A percentile compares a stretch with the other conserved stretches of the same genome.
Conservation (phyloP, 768 basidiomycete species). For the Panaeolus cyanescens region DNA sequence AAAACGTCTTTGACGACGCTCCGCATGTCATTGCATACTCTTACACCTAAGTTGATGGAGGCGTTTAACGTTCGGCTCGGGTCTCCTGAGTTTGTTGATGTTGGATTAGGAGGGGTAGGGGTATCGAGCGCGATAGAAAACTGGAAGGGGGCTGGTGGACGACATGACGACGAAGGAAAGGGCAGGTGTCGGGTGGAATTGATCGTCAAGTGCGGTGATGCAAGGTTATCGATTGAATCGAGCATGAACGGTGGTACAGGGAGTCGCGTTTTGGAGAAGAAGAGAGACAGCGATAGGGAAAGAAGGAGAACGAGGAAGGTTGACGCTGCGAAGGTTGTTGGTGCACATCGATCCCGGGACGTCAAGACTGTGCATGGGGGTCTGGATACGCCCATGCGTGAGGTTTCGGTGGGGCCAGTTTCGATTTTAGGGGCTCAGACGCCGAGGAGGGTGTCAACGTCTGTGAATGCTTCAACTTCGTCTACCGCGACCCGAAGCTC, state of each 20-base stretch:
- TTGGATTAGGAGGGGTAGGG: background rate
- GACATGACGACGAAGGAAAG: conserved; percentile 8
- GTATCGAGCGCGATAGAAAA: conserved; percentile 45
- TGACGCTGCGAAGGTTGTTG: background rate
- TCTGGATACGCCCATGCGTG: background rate
- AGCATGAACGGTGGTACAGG: no score
- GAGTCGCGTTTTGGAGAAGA: background rate
- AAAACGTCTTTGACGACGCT: background rate
- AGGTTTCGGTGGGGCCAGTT: background rate
- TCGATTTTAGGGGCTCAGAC: background rate
- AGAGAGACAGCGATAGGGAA: background rate
- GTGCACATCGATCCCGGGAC: background rate
- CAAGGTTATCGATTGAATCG: background rate
- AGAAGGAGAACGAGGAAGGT: background rate
- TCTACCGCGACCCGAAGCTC: background rate
- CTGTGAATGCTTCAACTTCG: background rate
- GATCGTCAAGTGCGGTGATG: background rate
- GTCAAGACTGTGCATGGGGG: no score
- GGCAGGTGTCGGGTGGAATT: background rate
- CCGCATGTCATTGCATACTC: background rate
- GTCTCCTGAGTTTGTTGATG: background rate
- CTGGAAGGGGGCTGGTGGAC: conserved; percentile 22
- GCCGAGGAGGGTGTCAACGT: background rate
- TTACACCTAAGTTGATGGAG: background rate
- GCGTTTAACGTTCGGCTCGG: background rate